phyloP scores from a whole-genome alignment of 257 asterid genomes.

The Solanum arcanum region DNA sequence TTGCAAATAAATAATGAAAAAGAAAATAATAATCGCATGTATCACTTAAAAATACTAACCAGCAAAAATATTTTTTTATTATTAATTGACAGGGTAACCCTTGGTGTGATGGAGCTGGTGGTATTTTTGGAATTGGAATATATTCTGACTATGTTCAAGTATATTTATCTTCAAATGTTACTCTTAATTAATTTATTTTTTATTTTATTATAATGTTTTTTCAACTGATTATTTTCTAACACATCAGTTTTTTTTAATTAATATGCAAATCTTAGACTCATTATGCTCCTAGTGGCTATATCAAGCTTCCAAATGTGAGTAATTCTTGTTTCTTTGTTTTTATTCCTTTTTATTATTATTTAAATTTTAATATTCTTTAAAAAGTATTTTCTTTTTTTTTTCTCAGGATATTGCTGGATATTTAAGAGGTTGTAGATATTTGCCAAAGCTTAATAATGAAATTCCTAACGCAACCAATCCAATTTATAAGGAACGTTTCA shows the following conservation, averaged over 20 bases:
- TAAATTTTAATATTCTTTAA: not conserved
- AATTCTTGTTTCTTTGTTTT: not conserved
- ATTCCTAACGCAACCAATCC: not conserved
- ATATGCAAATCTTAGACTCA: constrained; percentile 1
- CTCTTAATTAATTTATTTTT: not conserved
- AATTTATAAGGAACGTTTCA: constrained; percentile 8
- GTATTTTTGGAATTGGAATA: not conserved
- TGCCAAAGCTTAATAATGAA: constrained; percentile 18
- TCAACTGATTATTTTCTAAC: not conserved
- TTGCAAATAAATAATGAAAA: no score
- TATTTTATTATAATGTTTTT: not conserved
- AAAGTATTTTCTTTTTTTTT: not conserved
- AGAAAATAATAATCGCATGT: no score
- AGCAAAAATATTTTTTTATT: not conserved
- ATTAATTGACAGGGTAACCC: not conserved
- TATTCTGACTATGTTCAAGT: constrained; percentile 13
- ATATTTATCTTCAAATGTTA: not conserved
- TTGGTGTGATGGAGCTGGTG: not conserved
- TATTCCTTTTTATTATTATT: not conserved
- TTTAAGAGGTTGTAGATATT: constrained; percentile 6
- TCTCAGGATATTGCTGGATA: constrained; percentile 12
- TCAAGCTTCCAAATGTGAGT: constrained; percentile 12
- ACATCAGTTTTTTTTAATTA: not conserved
- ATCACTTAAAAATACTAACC: not conserved
- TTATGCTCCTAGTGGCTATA: constrained; percentile 20